Evolutionary conservation across 2,329 filamentous ascomycete species (phyloP).

Genomic region (Elsinoe australis): DNA sequence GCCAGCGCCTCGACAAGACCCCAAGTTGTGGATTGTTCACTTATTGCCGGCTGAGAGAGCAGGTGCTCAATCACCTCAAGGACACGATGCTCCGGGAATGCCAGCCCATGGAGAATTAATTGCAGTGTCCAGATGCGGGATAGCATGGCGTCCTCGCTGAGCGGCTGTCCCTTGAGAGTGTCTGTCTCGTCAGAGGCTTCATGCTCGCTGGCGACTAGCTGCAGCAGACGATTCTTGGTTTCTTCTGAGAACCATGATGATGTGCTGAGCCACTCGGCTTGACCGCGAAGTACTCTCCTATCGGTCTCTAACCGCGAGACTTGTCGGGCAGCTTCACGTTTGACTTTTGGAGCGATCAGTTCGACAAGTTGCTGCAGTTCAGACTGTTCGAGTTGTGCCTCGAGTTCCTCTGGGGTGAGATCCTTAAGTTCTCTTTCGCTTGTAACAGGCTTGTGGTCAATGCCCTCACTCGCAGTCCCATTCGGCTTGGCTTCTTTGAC

Average conservation of each 20-base stretch:
- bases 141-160: conserved; percentile 64
- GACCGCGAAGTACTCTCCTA: conserved; percentile 67
- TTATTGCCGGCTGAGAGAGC: conserved; percentile 58
- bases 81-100: conserved; percentile 58
- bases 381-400: conserved; percentile 80
- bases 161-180: neutral
- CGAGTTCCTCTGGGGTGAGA: conserved; percentile 79
- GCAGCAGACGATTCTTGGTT: conserved; percentile 67
- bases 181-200: conserved; percentile 32
- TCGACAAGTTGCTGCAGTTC: conserved; percentile 84
- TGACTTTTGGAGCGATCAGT: conserved; percentile 69
- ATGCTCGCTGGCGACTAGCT: conserved; percentile 62
- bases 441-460: neutral
- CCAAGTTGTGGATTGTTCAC: conserved; percentile 59
- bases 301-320: conserved; percentile 75
- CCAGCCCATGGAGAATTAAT: conserved; percentile 59
- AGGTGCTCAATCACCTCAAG: conserved; percentile 58
- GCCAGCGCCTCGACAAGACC: conserved; percentile 81
- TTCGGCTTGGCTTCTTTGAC: conserved; percentile 25
- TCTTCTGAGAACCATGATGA: conserved; percentile 75
- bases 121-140: conserved; percentile 79
- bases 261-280: conserved; percentile 64
- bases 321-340: conserved; percentile 70
- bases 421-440: conserved; percentile 37
- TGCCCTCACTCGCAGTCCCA: conserved; percentile 19